Percentiles rank a stretch among this genome's conserved stretches.
These are phyloP conservation scores for Aspergillus bertholletiae DNA, from an alignment of 495 filamentous ascomycete genomes.

Conservation along the genomic window DNA sequence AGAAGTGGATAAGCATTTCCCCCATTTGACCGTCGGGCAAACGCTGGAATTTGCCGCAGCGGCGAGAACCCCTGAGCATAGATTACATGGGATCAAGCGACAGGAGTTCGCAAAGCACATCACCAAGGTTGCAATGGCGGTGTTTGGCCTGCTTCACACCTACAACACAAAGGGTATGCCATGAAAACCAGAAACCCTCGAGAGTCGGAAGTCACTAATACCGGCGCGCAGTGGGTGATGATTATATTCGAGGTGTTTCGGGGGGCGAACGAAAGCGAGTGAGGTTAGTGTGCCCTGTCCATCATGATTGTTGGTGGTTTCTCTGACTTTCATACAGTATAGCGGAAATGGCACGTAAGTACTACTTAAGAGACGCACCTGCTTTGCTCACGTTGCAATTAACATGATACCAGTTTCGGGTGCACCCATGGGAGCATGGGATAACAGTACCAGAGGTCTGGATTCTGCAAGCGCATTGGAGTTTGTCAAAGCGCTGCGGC, in stretches of 20 bases:
- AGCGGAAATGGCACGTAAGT: conserved; percentile 55
- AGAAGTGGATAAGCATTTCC: conserved; percentile 64
- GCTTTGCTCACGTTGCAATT: conserved; percentile 34
- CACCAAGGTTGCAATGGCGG: conserved; percentile 58
- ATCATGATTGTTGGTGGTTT: neutral
- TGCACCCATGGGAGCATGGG: conserved; percentile 73
- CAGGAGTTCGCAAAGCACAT: conserved; percentile 44
- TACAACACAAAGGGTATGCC: conserved; percentile 48
- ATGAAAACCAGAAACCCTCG: neutral
- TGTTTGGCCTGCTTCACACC: conserved; percentile 55
- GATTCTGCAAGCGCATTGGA: conserved; percentile 82
- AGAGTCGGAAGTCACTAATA: conserved; percentile 16
- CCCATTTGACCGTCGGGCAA: conserved; percentile 63
- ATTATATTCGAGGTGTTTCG: conserved; percentile 63
- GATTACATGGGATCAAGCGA: conserved; percentile 40
- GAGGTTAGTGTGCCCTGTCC: conserved; percentile 19
- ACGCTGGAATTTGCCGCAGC: conserved; percentile 62
- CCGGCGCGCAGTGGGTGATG: conserved; percentile 38
- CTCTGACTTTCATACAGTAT: conserved; percentile 33
- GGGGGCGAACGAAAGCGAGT: conserved; percentile 78
- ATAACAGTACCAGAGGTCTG: conserved; percentile 80
- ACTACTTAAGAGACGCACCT: no score
- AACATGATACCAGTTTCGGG: conserved; percentile 53
- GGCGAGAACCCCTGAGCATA: conserved; percentile 45
- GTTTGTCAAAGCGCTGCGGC: conserved; percentile 62